Percentiles rank a stretch among this genome's conserved stretches.
phyloP scores from a whole-genome alignment of 257 asterid species.

The Solanum dulcamara region DNA sequence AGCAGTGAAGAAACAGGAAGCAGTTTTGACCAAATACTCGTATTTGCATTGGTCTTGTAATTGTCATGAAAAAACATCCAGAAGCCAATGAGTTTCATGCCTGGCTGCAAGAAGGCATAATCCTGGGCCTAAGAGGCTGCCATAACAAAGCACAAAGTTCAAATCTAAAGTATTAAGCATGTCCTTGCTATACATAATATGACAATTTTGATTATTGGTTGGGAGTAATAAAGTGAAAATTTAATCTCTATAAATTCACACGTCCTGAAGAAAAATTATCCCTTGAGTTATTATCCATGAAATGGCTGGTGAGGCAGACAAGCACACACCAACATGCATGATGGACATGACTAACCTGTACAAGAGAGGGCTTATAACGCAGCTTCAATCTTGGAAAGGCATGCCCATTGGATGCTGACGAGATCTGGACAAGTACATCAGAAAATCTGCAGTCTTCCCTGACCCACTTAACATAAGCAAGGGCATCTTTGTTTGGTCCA shows the following conservation, averaged over 20 bases:
- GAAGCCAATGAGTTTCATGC: background rate
- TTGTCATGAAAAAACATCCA: background rate
- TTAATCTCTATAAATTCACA: background rate
- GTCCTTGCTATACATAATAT: background rate
- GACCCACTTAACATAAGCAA: slow-evolving; percentile 74
- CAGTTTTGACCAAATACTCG: background rate
- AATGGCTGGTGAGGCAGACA: background rate
- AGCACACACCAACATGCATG: background rate
- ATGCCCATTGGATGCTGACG: slow-evolving; percentile 62
- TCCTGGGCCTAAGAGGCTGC: background rate
- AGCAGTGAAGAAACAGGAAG: background rate
- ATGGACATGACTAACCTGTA: slow-evolving; percentile 55
- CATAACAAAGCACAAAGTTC: background rate
- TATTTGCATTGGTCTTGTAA: background rate
- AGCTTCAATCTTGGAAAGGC: slow-evolving; percentile 85
- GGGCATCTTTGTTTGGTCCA: slow-evolving; percentile 82
- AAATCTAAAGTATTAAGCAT: background rate
- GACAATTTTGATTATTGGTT: background rate
- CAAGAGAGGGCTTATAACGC: slow-evolving; percentile 97
- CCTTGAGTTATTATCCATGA: background rate
- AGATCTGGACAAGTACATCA: slow-evolving; percentile 67
- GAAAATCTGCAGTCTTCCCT: slow-evolving; percentile 69
- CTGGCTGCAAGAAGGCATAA: background rate
- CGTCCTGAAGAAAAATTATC: background rate
- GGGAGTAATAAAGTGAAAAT: background rate